Conservation (phyloP, 2,329 filamentous ascomycete genomes). For the Diaporthe sp. region DNA sequence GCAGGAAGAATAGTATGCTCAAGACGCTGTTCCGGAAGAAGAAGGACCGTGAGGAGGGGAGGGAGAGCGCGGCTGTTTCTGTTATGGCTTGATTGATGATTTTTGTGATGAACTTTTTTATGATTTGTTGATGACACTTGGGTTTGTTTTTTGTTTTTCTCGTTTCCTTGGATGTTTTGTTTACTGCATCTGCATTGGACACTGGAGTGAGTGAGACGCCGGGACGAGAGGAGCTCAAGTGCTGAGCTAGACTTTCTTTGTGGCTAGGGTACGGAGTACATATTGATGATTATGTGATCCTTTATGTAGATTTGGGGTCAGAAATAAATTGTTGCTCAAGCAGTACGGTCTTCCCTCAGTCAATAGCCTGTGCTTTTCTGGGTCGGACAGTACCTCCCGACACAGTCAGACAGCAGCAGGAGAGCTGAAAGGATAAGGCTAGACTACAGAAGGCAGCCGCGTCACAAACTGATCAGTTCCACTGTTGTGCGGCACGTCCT, state of each 20-base stretch:
- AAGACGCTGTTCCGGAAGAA: conserved; percentile 69
- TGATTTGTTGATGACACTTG: background rate
- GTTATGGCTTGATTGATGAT: conserved; percentile 33
- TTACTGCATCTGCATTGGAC: conserved; percentile 1
- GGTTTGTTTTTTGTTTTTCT: background rate
- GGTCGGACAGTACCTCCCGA: too few species aligned
- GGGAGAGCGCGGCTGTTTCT: conserved; percentile 26
- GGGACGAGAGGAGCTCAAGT: conserved; percentile 11
- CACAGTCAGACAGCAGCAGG: too few species aligned
- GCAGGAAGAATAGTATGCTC: conserved; percentile 64
- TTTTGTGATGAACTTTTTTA: background rate
- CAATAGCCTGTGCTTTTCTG: too few species aligned
- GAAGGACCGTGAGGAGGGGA: conserved; percentile 56
- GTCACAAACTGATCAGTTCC: too few species aligned
- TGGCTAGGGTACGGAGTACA: background rate
- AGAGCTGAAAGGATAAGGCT: too few species aligned
- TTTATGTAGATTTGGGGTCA: background rate
- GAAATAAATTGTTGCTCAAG: background rate
- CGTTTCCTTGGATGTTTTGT: background rate
- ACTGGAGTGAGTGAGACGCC: background rate
- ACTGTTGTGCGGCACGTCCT: too few species aligned
- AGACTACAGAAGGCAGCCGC: too few species aligned
- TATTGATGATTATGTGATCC: background rate
- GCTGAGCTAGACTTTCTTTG: conserved; percentile 26
- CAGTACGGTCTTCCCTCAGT: too few species aligned